Evolutionary conservation across 768 basidiomycete genomes (phyloP).

Genomic region (Serendipita sp.): DNA sequence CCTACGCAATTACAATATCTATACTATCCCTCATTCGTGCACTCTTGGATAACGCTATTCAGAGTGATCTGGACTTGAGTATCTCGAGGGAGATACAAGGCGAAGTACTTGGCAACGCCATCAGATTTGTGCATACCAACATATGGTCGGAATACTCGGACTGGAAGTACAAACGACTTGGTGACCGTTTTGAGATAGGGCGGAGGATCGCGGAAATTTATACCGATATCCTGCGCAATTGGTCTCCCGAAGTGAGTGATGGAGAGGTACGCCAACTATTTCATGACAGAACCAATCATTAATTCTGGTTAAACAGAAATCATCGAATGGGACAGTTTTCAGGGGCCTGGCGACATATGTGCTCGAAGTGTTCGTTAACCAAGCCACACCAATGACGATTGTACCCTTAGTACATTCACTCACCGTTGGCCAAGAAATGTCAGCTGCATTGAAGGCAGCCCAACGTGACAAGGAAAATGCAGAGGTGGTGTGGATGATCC

Average conservation of each 20-base stretch:
- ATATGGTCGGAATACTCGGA: conserved; percentile 75
- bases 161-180: conserved; percentile 75
- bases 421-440: conserved; percentile 40
- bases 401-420: conserved; percentile 63
- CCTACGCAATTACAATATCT: conserved; percentile 69
- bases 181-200: conserved; percentile 73
- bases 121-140: conserved; percentile 65
- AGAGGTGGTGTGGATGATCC: conserved; percentile 50
- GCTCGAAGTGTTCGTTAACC: conserved; percentile 53
- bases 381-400: conserved; percentile 64
- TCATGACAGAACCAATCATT: conserved; percentile 11
- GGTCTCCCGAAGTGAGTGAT: conserved; percentile 12
- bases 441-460: conserved; percentile 42
- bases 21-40: conserved; percentile 61
- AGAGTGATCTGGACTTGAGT: conserved; percentile 25
- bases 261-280: neutral
- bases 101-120: conserved; percentile 64
- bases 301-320: neutral
- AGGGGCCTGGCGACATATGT: conserved; percentile 20
- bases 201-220: conserved; percentile 51
- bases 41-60: conserved; percentile 56
- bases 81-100: conserved; percentile 24
- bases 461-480: conserved; percentile 56
- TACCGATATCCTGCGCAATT: conserved; percentile 44
- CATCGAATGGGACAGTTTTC: neutral